These are phyloP conservation scores for Suillus subluteus DNA, from an alignment of 768 basidiomycete species.

Conservation along the genomic window DNA sequence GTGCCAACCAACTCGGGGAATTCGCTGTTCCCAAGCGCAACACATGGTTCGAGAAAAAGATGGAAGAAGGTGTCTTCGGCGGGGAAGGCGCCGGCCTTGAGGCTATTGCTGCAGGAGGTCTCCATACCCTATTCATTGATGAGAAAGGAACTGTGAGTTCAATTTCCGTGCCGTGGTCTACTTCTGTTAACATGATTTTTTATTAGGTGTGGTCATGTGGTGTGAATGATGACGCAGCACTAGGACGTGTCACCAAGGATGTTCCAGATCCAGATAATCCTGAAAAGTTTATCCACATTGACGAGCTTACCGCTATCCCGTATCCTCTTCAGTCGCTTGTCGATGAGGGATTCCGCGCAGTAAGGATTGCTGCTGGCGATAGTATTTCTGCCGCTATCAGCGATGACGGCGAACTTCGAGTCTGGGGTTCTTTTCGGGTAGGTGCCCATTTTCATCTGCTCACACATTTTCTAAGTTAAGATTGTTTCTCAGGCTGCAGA, in stretches of 20 bases:
- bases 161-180: slow-evolving; percentile 15
- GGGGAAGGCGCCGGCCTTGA: slow-evolving; percentile 80
- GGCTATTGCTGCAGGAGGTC: slow-evolving; percentile 77
- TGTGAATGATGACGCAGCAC: slow-evolving; percentile 86
- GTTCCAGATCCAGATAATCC: slow-evolving; percentile 63
- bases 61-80: slow-evolving; percentile 72
- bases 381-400: slow-evolving; percentile 87
- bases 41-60: slow-evolving; percentile 75
- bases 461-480: slow-evolving; percentile 13
- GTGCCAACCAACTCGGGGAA: slow-evolving; percentile 72
- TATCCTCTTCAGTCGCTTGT: slow-evolving; percentile 70
- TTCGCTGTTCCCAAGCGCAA: slow-evolving; percentile 78
- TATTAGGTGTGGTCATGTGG: slow-evolving; percentile 82
- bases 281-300: slow-evolving; percentile 57
- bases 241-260: slow-evolving; percentile 75
- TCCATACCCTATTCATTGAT: slow-evolving; percentile 89
- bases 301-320: slow-evolving; percentile 56
- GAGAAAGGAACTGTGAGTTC: slow-evolving; percentile 83
- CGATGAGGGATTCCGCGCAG: slow-evolving; percentile 83
- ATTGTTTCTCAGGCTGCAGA: slow-evolving; percentile 58
- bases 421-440: slow-evolving; percentile 92
- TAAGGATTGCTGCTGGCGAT: slow-evolving; percentile 83
- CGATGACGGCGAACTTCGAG: slow-evolving; percentile 76
- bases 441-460: slow-evolving; percentile 27
- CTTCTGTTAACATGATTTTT: neutral